These are phyloP conservation scores for Candida gigantensis DNA, from an alignment of 1,139 yeast species.

Conservation along the genomic window DNA sequence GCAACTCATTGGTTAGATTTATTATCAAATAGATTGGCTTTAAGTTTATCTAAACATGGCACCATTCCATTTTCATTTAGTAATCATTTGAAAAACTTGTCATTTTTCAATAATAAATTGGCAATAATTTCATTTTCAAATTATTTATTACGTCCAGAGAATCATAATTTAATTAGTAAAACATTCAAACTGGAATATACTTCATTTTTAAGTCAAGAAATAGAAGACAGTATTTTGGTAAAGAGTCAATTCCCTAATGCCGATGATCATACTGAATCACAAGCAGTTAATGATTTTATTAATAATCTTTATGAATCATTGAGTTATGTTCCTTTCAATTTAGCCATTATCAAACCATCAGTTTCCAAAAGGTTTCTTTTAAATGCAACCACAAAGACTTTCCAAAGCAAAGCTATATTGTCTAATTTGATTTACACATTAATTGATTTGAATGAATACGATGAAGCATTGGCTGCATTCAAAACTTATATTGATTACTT, in stretches of 20 bases:
- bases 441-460: constrained; percentile 39
- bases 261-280: constrained; percentile 14
- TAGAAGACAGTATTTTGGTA: constrained; percentile 22
- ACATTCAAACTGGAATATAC: constrained; percentile 35
- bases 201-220: constrained; percentile 25
- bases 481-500: constrained; percentile 38
- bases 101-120: constrained; percentile 27
- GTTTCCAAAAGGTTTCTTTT: constrained; percentile 36
- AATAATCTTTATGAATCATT: constrained; percentile 36
- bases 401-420: constrained; percentile 39
- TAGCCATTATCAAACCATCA: constrained; percentile 26
- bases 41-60: constrained; percentile 25
- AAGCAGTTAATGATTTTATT: constrained; percentile 28
- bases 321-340: constrained; percentile 24
- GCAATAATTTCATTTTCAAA: constrained; percentile 32
- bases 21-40: constrained; percentile 28
- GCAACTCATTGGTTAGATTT: constrained; percentile 44
- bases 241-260: constrained; percentile 36
- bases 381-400: constrained; percentile 34
- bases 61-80: constrained; percentile 20
- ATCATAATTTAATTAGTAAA: constrained; percentile 21
- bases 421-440: constrained; percentile 35
- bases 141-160: constrained; percentile 30
- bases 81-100: constrained; percentile 22
- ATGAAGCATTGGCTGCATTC: constrained; percentile 48